Conservation (phyloP, 2,329 filamentous ascomycete species). For the Grosmannia huntii region DNA sequence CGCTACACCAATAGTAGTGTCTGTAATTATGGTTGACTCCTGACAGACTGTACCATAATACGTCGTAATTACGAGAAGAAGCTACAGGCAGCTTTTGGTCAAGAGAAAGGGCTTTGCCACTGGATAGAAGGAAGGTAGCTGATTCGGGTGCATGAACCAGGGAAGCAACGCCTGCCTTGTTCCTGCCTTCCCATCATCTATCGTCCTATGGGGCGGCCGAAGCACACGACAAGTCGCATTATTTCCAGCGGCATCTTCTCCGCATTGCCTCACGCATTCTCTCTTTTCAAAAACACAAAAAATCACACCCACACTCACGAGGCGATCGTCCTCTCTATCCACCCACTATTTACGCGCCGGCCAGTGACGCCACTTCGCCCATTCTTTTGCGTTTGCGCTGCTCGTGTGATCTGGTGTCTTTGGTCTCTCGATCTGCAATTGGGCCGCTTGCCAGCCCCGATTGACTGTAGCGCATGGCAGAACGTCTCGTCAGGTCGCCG, state of each 20-base stretch:
- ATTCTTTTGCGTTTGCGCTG: not conserved
- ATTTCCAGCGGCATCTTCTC: not conserved
- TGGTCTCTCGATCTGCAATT: not conserved
- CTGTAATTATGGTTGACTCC: not conserved
- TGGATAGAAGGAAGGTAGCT: not conserved
- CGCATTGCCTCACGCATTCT: not conserved
- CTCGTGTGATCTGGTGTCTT: not conserved
- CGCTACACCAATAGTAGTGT: not conserved
- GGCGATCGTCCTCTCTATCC: not conserved
- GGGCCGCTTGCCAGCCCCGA: not conserved
- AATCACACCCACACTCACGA: not conserved
- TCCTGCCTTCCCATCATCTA: not conserved
- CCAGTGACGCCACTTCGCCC: not conserved
- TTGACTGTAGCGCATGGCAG: slow-evolving; percentile 7
- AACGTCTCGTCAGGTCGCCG: slow-evolving; percentile 5
- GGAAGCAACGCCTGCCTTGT: not conserved
- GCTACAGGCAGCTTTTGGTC: not conserved
- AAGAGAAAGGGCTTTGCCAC: not conserved
- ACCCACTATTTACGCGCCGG: not conserved
- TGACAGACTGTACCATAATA: not conserved
- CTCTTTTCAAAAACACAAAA: not conserved
- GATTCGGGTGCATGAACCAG: not conserved
- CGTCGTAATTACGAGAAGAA: not conserved
- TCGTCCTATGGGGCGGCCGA: not conserved
- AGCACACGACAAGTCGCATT: not conserved